Conservation (phyloP, 768 basidiomycete species). For the Amylocystis lapponica region DNA sequence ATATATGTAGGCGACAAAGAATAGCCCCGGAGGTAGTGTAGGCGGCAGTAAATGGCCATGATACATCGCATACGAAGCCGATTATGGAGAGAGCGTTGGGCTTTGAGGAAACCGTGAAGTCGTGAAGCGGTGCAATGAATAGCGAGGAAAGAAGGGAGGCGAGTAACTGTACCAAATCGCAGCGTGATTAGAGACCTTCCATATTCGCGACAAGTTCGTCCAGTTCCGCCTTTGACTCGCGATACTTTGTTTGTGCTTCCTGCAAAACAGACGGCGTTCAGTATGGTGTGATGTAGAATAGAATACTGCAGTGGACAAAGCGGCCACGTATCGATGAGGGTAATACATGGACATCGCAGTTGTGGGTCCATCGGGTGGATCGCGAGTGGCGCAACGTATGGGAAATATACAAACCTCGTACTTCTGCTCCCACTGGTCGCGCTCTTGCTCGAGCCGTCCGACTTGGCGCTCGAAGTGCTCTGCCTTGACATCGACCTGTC, state of each 20-base stretch:
- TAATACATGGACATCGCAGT: too few relatives aligned
- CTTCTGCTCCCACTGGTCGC: conserved; percentile 92
- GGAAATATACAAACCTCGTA: conserved; percentile 86
- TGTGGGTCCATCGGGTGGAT: too few relatives aligned
- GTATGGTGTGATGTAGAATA: conserved; percentile 1
- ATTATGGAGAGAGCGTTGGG: not conserved
- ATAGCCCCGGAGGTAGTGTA: conserved; percentile 1
- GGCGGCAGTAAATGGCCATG: not conserved
- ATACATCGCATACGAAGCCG: not conserved
- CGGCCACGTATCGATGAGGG: too few relatives aligned
- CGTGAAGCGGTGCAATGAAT: not conserved
- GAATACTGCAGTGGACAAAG: not conserved
- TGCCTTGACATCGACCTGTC: conserved; percentile 97
- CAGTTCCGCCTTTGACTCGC: conserved; percentile 70
- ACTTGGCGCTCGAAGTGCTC: conserved; percentile 97
- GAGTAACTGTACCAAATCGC: not conserved
- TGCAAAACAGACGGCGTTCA: conserved; percentile 26
- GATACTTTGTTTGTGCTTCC: conserved; percentile 71
- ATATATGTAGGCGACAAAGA: conserved; percentile 2
- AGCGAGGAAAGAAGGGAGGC: conserved; percentile 2
- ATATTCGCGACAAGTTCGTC: conserved; percentile 76
- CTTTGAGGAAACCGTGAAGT: not conserved
- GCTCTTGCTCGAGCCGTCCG: conserved; percentile 79
- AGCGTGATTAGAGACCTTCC: conserved; percentile 36
- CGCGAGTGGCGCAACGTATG: too few relatives aligned